Evolutionary conservation across 495 filamentous ascomycete genomes (phyloP), one percentile per base, ranked within the genome.

Genomic region (Penicillium dipodomyicola): DNA sequence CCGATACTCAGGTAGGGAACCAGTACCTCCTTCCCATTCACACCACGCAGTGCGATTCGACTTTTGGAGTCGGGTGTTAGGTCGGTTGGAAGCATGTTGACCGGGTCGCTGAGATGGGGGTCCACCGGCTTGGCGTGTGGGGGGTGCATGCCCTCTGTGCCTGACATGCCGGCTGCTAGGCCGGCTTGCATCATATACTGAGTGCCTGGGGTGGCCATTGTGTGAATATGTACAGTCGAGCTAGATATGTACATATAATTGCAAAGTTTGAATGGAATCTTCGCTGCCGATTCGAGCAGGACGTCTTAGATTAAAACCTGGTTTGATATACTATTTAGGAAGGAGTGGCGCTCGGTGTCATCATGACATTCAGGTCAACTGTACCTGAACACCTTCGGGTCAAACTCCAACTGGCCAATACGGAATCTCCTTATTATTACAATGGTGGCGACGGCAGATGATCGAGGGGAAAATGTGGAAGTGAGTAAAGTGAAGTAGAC

Each of bases 1-100:
- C 75, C 72, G 46, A 74, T 67, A 52, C 61, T 71, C 41, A 77
- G 54, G 46, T 67, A 65, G 0, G 72, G 64, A 17, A 70, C 65
- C 3, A 63, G 45, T 15, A 74, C 65, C 17, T 67, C 59, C 40
- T 62, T 62, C 41, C 49, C 60, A 29, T 44, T 32, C 29, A 41
- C 49, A 10, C 50, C 57, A 4, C 48, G 61, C 2, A 69, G 25
- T 4, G 59, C 49, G 20, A 69, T 44, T 5, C 66, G 67, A 35
- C 47, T 63, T 27, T 49, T 42, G 40, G 62, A 57, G 37, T 60
- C 40, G 8, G 62, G 65, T 9, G 59, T 42, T 33, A 61, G 44
- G 42, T 59, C 54, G 15, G 40, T 48, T 0, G 64, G 64, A 4
- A 69, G 61, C 12, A 67, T 52, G 52, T 63, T 53, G n/a, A 57